Evolutionary conservation across 1,284 basidiomycete genomes (phyloP).

Genomic region (Malassezia brasiliensis): DNA sequence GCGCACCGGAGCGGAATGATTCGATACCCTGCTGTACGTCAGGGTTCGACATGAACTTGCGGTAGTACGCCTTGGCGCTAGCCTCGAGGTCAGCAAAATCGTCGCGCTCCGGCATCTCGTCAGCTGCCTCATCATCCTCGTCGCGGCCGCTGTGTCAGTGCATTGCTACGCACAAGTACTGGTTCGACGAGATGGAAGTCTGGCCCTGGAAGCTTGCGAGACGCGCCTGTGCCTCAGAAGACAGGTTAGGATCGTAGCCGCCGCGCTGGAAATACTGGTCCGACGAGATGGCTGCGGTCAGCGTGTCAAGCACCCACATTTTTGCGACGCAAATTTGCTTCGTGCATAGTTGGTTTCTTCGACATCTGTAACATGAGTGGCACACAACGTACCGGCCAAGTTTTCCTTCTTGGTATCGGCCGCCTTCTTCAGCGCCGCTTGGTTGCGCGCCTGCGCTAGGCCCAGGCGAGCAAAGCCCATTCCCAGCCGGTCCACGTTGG

Average conservation of each 20-base stretch:
- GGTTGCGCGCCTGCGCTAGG: constrained; percentile 51
- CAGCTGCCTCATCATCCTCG: constrained; percentile 61
- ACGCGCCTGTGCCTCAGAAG: constrained; percentile 69
- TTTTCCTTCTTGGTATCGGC: constrained; percentile 11
- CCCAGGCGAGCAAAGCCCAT: constrained; percentile 77
- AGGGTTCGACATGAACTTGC: constrained; percentile 45
- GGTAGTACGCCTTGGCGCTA: constrained; percentile 43
- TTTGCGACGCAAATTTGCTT: constrained; percentile 82
- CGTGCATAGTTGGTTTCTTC: constrained; percentile 66
- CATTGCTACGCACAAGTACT: constrained; percentile 50
- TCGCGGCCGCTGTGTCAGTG: constrained; percentile 60
- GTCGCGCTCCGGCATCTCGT: constrained; percentile 20
- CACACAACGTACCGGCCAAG: background rate
- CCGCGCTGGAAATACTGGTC: constrained; percentile 95
- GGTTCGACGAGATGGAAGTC: constrained; percentile 73
- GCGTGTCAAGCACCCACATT: constrained; percentile 51
- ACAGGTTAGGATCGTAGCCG: constrained; percentile 66
- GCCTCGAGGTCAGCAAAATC: constrained; percentile 40
- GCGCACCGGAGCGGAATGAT: constrained; percentile 38
- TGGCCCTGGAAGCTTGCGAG: constrained; percentile 81
- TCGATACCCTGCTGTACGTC: constrained; percentile 47
- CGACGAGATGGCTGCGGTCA: constrained; percentile 58
- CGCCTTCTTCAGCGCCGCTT: constrained; percentile 26
- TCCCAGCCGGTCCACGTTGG: constrained; percentile 60
- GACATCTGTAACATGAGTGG: constrained; percentile 10